Base-by-base conservation (phyloP, 2,329 filamentous ascomycete genomes). In the Calcarisporium arbuscula region DNA sequence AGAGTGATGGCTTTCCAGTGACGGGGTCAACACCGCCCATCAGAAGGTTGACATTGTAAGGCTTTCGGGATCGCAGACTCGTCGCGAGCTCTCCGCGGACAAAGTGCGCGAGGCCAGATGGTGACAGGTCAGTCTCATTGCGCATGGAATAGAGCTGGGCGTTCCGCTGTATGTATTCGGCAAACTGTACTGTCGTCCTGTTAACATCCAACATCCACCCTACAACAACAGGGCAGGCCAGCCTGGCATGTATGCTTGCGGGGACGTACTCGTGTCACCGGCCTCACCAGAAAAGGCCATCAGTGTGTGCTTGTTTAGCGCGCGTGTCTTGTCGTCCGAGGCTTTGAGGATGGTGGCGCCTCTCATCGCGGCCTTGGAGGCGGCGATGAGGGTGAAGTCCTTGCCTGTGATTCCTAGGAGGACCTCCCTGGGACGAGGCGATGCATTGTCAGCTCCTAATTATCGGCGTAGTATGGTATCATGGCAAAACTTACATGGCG, bases 161-260 rank as follows among this genome's bases (percentile, higher is more conserved):
- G 64, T 98, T 98, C 60, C 90, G 89, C 77, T 96, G 89, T 62
- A 98, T 94, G 69, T 90, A 98, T 69, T 98, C 92, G 61, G 94
- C 86, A 62, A 98, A 98, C 81, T 98, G 90, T 44, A 96, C 89
- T 95, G 58, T 22, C n/a, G 10, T 22, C 19, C 23, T 16, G 45
- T 59, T 33, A 59, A 47, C 42, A 37, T 25, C 37, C 31, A 32
- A 34, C 35, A 18, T 25, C 36, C 14, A 8, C n/a, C 31, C 12
- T 19, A 14, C 33, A n/a, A n/a, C n/a, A n/a, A n/a, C n/a, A n/a
- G n/a, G n/a, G n/a, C n/a, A n/a, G n/a, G n/a, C n/a, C n/a, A n/a
- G n/a, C n/a, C n/a, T n/a, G n/a, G n/a, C n/a, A n/a, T n/a, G n/a
- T n/a, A n/a, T 15, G 4, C 5, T 12, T 19, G 7, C 18, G 17